Evolutionary conservation across 345 rosid genomes (phyloP), one percentile per base, ranked within the genome.

Genomic region (Brassica juncea): DNA sequence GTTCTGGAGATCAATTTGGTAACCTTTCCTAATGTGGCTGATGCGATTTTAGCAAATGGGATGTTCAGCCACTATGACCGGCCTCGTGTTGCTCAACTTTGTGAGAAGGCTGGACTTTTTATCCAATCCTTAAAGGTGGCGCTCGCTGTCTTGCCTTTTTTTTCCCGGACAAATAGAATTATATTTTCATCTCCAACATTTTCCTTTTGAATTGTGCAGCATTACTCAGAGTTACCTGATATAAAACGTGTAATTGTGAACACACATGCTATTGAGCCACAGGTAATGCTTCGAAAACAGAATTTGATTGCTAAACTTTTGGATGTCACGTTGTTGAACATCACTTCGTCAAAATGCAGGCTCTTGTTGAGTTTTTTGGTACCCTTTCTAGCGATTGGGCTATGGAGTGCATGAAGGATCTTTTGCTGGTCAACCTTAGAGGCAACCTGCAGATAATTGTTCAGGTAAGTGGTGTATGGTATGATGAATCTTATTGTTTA

Each of bases 361-460:
- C 97, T 3, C 95, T 96, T 71, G 99, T 96, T 30, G 99, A 96
- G 85, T 96, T 96, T 85, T 96, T 96, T 61, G 99, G 99, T 47
- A 91, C 98, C 75, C 97, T 96, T 62, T 96, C 99, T 58, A 86
- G 92, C 64, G 99, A 96, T 68, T 96, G 99, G 99, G 99, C 99
- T 75, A 82, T 96, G 84, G 99, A 96, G 85, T 96, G 99, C 91
- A 96, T 96, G 99, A 96, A 93, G 85, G 99, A 96, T 86, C 99
- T 96, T 72, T 79, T 96, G 62, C 85, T 96, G 77, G 98, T 93
- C 82, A 96, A 96, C 82, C 84, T 93, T 62, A 87, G 99, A 67
- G 99, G 88, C 82, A 96, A 96, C 79, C 95, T 96, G 81, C 99
- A 96, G 88, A 96, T 96, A 82, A 96, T 96, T 28, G 99, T 96